Base-by-base conservation (phyloP, 495 filamentous ascomycete species). In the Mycothermus thermophilus region DNA sequence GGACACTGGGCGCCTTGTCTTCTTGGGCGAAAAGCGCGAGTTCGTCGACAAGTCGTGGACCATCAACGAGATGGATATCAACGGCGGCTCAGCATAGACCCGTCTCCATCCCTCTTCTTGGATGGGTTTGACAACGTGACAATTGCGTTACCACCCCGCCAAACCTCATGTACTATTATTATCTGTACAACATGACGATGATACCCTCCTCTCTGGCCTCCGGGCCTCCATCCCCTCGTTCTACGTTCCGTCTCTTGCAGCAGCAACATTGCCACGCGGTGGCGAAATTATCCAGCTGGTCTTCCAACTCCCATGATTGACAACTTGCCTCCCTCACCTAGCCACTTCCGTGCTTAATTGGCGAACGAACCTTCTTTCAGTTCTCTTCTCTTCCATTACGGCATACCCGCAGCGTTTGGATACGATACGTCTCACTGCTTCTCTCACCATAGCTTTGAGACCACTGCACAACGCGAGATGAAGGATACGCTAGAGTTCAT, bases 11-110 rank as follows among this genome's bases (percentile, higher is more conserved):
- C 60, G 66, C 44, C 42, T 84, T 46, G 75, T 75, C 27, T 75
- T 96, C 25, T 69, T 97, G 2, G 90, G 90, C 20, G 79, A 93
- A 64, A 80, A 74, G 63, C 84, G 77, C 44, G 75, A 77, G 18
- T 93, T 83, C 79, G 68, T 77, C 37, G 67, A 71, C 47, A 41
- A 46, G 22, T 58, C 58, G 16, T 73, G 69, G 69, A 55, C 58
- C 18, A 51, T 64, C 30, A 63, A 56, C 32, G 65, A 72, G 37
- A 64, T 73, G 51, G 58, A 68, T 32, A 63, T 73, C 35, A 54
- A 58, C 30, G n/a, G n/a, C n/a, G n/a, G n/a, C n/a, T n/a, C n/a
- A n/a, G n/a, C n/a, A n/a, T n/a, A n/a, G n/a, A n/a, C n/a, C n/a
- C n/a, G n/a, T n/a, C n/a, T n/a, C n/a, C n/a, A n/a, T n/a, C n/a